phyloP scores from a whole-genome alignment of 345 rosid genomes.

The Cochlearia excelsa region DNA sequence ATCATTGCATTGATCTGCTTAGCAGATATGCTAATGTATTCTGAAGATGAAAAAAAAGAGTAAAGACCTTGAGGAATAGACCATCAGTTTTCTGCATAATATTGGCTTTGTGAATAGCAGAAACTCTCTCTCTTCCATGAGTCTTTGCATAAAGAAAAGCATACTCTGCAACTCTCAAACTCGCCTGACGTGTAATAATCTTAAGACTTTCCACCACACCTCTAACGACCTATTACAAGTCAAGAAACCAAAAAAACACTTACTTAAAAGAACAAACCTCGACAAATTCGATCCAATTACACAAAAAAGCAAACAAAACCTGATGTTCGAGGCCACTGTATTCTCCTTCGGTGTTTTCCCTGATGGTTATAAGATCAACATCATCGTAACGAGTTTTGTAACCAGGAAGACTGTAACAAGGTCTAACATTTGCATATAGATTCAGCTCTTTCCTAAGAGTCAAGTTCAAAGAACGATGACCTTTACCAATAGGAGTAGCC shows the following conservation, averaged over 20 bases:
- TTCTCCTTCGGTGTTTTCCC: constrained; percentile 98
- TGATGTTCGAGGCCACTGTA: constrained; percentile 99
- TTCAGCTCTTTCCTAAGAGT: constrained; percentile 96
- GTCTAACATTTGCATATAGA: constrained; percentile 94
- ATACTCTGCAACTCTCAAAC: constrained; percentile 98
- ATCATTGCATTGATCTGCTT: constrained; percentile 1
- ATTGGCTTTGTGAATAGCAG: constrained; percentile 96
- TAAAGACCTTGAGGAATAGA: constrained; percentile 80
- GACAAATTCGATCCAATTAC: neutral
- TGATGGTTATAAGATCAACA: constrained; percentile 88
- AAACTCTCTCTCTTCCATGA: constrained; percentile 94
- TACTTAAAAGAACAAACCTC: neutral
- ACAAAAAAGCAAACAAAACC: constrained; percentile 38
- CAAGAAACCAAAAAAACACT: constrained; percentile 11
- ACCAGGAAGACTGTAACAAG: constrained; percentile 96
- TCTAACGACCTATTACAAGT: constrained; percentile 70
- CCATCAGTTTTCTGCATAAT: constrained; percentile 99
- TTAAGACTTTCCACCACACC: constrained; percentile 99
- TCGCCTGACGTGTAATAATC: constrained; percentile 93
- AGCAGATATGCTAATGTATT: neutral
- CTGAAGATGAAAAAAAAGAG: neutral
- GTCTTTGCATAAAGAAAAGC: constrained; percentile 95
- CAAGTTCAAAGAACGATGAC: constrained; percentile 92
- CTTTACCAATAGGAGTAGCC: constrained; percentile 99
- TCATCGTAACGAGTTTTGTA: constrained; percentile 91